Percentiles rank a stretch among this genome's conserved stretches.
Evolutionary conservation across 2,329 filamentous ascomycete genomes (phyloP).

Genomic region (Arthrobotrys musiformis): DNA sequence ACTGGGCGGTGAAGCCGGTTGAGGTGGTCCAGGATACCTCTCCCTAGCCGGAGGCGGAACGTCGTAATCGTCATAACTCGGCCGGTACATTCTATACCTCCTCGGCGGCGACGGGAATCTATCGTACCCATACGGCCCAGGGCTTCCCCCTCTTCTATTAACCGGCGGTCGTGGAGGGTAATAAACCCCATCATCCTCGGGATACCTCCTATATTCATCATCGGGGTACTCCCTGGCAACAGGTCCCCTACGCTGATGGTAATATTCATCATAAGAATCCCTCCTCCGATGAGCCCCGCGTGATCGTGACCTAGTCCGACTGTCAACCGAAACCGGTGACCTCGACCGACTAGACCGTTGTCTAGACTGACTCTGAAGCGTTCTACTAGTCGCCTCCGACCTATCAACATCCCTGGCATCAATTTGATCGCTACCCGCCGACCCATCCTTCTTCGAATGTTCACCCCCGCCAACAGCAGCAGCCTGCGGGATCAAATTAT

Average conservation of each 20-base stretch:
- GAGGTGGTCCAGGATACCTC: conserved; percentile 26
- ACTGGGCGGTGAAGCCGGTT: conserved; percentile 1
- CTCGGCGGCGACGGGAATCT: conserved; percentile 34
- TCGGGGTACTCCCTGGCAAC: conserved; percentile 28
- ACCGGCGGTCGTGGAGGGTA: conserved; percentile 22
- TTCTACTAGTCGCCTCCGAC: conserved; percentile 36
- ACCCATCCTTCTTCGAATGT: conserved; percentile 11
- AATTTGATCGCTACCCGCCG: neutral
- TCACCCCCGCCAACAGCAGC: neutral
- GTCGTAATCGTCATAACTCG: conserved; percentile 40
- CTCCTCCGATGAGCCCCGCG: conserved; percentile 13
- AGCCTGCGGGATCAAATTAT: conserved; percentile 28
- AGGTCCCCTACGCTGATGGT: conserved; percentile 11
- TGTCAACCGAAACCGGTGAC: conserved; percentile 38
- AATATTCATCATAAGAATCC: conserved; percentile 32
- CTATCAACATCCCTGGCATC: conserved; percentile 27
- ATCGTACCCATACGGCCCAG: conserved; percentile 31
- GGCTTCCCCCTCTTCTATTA: conserved; percentile 7
- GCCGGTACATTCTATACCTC: conserved; percentile 33
- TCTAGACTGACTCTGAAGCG: conserved; percentile 28
- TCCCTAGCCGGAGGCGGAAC: conserved; percentile 20
- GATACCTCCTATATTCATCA: conserved; percentile 37
- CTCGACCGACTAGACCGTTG: conserved; percentile 4
- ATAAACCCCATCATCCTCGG: conserved; percentile 27
- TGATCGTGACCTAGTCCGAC: conserved; percentile 28